Conservation (phyloP, 768 basidiomycete genomes). For the Roridomyces roridus region DNA sequence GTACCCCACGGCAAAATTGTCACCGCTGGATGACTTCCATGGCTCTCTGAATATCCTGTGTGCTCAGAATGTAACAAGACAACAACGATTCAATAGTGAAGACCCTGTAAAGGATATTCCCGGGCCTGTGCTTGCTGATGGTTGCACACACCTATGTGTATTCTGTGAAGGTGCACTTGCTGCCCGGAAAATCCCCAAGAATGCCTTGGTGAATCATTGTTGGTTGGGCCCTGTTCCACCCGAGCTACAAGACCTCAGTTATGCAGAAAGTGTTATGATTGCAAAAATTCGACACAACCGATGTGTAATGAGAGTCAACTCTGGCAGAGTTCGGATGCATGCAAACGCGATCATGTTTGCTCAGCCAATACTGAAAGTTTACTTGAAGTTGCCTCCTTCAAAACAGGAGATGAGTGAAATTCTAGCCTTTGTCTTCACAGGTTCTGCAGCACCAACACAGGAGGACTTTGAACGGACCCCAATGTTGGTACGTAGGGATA, state of each 20-base stretch:
- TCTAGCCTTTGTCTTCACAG: slow-evolving; percentile 15
- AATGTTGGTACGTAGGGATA: slow-evolving; percentile 21
- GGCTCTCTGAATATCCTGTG: not conserved
- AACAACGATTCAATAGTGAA: not conserved
- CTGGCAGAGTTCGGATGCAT: slow-evolving; percentile 32
- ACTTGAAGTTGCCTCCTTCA: slow-evolving; percentile 31
- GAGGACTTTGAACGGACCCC: slow-evolving; percentile 6
- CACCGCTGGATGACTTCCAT: not conserved
- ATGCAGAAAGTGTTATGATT: slow-evolving; percentile 29
- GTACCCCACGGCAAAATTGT: not conserved
- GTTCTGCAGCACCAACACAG: not conserved
- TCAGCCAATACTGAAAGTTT: slow-evolving; percentile 33
- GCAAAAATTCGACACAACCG: slow-evolving; percentile 31
- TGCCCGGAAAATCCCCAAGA: not conserved
- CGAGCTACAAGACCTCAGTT: slow-evolving; percentile 1
- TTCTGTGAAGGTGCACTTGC: not conserved
- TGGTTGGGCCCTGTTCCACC: slow-evolving; percentile 9
- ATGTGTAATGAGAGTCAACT: slow-evolving; percentile 35
- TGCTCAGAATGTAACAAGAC: not conserved
- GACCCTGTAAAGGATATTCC: not conserved
- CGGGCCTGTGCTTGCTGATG: not conserved
- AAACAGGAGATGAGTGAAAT: slow-evolving; percentile 29
- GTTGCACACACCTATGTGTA: not conserved
- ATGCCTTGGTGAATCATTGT: not conserved
- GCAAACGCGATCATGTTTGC: slow-evolving; percentile 38